A percentile compares a stretch with the other conserved stretches of the same genome.
phyloP scores from a whole-genome alignment of 371 early-diverging fungal genomes.

The Lichtheimia corymbifera region DNA sequence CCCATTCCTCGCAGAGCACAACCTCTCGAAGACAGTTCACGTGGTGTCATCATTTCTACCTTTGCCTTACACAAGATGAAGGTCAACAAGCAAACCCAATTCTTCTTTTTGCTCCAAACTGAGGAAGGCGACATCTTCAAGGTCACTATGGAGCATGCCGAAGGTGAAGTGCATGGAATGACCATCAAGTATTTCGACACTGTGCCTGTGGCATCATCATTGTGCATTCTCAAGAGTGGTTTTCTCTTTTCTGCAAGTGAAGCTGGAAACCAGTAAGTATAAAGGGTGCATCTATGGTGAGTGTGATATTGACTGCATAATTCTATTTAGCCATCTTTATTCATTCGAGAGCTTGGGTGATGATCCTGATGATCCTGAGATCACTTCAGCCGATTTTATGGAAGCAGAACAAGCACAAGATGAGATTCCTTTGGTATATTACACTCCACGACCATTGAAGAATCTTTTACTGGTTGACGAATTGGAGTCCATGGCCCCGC shows the following conservation, averaged over 20 bases:
- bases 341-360: constrained; percentile 94
- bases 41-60: constrained; percentile 79
- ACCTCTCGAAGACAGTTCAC: constrained; percentile 60
- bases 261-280: constrained; percentile 86
- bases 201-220: constrained; percentile 77
- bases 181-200: constrained; percentile 95
- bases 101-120: constrained; percentile 91
- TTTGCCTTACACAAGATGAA: constrained; percentile 91
- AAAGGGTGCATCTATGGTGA: neutral
- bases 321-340: constrained; percentile 67
- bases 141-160: constrained; percentile 82
- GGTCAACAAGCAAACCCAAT: constrained; percentile 74
- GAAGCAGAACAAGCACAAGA: constrained; percentile 55
- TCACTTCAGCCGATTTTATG: constrained; percentile 68
- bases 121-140: constrained; percentile 96
- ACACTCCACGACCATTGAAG: constrained; percentile 79
- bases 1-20: constrained; percentile 88
- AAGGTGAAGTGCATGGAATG: constrained; percentile 66
- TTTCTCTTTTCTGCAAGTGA: constrained; percentile 92
- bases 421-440: constrained; percentile 61
- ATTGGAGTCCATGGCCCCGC: constrained; percentile 80
- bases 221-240: constrained; percentile 90
- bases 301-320: neutral
- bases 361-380: constrained; percentile 83
- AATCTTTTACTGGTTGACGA: constrained; percentile 90